phyloP scores from a whole-genome alignment of 2,329 filamentous ascomycete genomes.

The Ophiostoma pallidulum region DNA sequence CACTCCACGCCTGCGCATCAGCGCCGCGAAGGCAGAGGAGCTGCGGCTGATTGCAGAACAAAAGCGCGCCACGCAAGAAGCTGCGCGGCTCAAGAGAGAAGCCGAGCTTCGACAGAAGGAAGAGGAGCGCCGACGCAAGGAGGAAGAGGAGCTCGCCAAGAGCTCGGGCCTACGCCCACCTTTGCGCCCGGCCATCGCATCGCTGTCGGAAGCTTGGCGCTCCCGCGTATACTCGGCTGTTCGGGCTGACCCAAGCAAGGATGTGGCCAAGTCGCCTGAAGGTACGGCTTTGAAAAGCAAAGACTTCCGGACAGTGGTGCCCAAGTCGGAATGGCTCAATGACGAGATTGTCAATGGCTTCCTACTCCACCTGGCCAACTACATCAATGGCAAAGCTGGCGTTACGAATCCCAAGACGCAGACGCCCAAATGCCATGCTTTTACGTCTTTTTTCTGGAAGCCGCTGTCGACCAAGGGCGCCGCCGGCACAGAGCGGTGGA shows the following conservation, averaged over 20 bases:
- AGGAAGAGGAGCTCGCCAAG: slow-evolving; percentile 17
- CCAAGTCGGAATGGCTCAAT: slow-evolving; percentile 57
- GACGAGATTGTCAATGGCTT: slow-evolving; percentile 66
- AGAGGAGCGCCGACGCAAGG: slow-evolving; percentile 17
- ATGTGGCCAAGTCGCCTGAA: slow-evolving; percentile 38
- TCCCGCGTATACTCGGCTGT: slow-evolving; percentile 27
- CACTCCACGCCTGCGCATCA: slow-evolving; percentile 17
- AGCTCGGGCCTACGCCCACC: slow-evolving; percentile 22
- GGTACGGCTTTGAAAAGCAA: slow-evolving; percentile 42
- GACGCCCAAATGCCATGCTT: slow-evolving; percentile 51
- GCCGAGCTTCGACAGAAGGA: slow-evolving; percentile 17
- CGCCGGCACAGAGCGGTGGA: slow-evolving; percentile 41
- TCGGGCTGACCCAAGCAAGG: slow-evolving; percentile 24
- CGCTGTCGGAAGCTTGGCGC: slow-evolving; percentile 31
- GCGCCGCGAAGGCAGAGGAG: slow-evolving; percentile 20
- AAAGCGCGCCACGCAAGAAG: slow-evolving; percentile 16
- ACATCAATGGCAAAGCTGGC: slow-evolving; percentile 48
- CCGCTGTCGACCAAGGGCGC: slow-evolving; percentile 41
- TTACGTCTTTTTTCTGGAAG: slow-evolving; percentile 58
- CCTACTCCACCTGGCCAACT: slow-evolving; percentile 50
- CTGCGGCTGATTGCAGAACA: slow-evolving; percentile 15
- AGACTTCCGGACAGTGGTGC: slow-evolving; percentile 56
- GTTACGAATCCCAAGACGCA: slow-evolving; percentile 34
- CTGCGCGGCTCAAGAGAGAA: slow-evolving; percentile 16
- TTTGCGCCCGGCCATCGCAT: slow-evolving; percentile 18